Evolutionary conservation across 495 filamentous ascomycete species (phyloP), one percentile per base, ranked within the genome.

Genomic region (Penicillium steckii): DNA sequence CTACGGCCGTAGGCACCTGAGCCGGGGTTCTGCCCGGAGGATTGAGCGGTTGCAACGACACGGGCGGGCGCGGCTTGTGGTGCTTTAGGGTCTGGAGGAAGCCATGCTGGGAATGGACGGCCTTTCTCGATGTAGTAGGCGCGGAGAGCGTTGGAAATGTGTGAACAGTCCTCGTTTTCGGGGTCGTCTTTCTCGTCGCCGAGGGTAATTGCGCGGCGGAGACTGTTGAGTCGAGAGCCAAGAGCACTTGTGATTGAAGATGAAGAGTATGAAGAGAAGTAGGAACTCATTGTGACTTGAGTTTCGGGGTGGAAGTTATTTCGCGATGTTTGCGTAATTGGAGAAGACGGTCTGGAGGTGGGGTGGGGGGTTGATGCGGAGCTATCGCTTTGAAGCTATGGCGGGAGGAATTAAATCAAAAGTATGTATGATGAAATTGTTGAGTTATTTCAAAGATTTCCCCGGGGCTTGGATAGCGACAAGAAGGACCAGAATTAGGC

Each of bases 121-220:
- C 85, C 85, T 60, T 95, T 95, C 65, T 97, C 94, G 29, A 74
- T 83, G 75, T 98, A 98, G 78, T 97, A 96, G 50, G 84, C 87
- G 46, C 94, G 88, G n/a, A 98, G 84, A 12, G 95, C 92, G 64
- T 92, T 88, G 72, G 89, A 93, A 64, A 98, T 85, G 73, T 96
- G 91, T 1, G 91, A 92, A 75, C 94, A 88, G 72, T 96, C 91
- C 73, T 95, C 91, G 50, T 90, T 94, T 62, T 97, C 92, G 55
- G 78, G 76, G 60, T 80, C 75, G 60, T 78, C 75, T 23, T 88
- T 89, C 73, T 96, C 92, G 50, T 85, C 80, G 67, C 95, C 92
- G 61, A 84, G 79, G 48, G 91, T 85, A 67, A 94, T 85, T 25
- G 84, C 85, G 29, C 86, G 84, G 52, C 90, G 89, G 55, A 96